Conservation (phyloP, 345 rosid species). For the Syzygium aqueum region DNA sequence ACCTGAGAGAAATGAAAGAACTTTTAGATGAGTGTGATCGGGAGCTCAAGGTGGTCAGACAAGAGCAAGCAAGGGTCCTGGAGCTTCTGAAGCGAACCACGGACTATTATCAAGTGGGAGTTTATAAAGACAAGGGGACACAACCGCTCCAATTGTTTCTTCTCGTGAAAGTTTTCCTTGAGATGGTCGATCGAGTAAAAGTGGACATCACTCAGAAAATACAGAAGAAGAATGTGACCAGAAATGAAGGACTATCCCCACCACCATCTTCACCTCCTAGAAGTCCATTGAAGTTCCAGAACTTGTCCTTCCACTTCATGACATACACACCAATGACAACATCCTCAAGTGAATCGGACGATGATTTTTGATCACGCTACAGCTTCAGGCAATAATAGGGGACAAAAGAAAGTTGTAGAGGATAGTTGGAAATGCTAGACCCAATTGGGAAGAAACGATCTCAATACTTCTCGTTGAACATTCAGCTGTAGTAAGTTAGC, state of each 20-base stretch:
- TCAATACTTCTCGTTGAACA: not conserved
- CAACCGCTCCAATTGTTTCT: conserved; percentile 52
- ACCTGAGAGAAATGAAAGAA: conserved; percentile 49
- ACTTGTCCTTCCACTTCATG: conserved; percentile 34
- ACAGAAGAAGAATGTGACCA: conserved; percentile 25
- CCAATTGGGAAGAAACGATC: not conserved
- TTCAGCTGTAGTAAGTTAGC: not conserved
- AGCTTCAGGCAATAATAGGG: not conserved
- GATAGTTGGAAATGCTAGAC: not conserved
- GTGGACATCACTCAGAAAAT: conserved; percentile 42
- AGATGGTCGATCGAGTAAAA: conserved; percentile 68
- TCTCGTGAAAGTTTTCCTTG: conserved; percentile 70
- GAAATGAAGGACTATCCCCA: conserved; percentile 10
- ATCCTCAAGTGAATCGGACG: conserved; percentile 44
- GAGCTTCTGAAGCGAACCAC: conserved; percentile 64
- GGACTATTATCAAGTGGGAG: conserved; percentile 71
- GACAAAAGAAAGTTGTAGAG: not conserved
- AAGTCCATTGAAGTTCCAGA: conserved; percentile 21
- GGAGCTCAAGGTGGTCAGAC: conserved; percentile 43
- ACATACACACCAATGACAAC: conserved; percentile 16
- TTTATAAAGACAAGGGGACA: conserved; percentile 24
- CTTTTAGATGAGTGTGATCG: conserved; percentile 53
- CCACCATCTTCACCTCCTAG: conserved; percentile 13
- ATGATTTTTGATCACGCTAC: conserved; percentile 15
- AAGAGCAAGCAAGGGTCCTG: conserved; percentile 49